phyloP scores from a whole-genome alignment of 495 filamentous ascomycete species.

The Staphylotrichum longicolle region DNA sequence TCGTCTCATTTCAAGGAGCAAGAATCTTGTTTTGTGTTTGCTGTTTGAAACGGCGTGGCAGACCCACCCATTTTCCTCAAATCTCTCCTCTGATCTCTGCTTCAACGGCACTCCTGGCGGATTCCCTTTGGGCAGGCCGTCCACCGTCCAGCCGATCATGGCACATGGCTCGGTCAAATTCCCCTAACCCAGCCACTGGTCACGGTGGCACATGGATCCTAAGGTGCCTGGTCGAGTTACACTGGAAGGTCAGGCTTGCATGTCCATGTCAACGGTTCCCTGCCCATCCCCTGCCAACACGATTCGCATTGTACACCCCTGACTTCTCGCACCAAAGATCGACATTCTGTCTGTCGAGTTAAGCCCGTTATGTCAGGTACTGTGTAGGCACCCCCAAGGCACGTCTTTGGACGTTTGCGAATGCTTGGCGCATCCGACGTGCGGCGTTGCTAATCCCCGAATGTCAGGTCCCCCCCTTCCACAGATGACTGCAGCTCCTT shows the following conservation, averaged over 20 bases:
- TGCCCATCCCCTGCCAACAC: not conserved
- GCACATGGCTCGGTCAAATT: too few relatives aligned
- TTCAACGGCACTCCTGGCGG: too few relatives aligned
- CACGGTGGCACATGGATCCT: too few relatives aligned
- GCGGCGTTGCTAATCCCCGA: conserved; percentile 14
- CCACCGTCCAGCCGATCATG: too few relatives aligned
- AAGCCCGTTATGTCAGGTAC: conserved; percentile 21
- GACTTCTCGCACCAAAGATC: conserved; percentile 6
- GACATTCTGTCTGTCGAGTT: conserved; percentile 6
- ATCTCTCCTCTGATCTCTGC: too few relatives aligned
- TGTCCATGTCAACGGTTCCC: not conserved
- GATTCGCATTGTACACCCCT: not conserved
- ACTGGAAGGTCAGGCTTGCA: not conserved
- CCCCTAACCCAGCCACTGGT: too few relatives aligned
- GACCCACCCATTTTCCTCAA: too few relatives aligned
- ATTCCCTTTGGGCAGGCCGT: too few relatives aligned
- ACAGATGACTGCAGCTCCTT: not conserved
- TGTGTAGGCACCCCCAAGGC: not conserved
- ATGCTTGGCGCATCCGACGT: conserved; percentile 19
- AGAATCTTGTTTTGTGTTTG: too few relatives aligned
- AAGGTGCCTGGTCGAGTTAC: not conserved
- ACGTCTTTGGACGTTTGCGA: not conserved
- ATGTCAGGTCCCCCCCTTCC: conserved; percentile 19
- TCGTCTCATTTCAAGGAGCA: too few relatives aligned
- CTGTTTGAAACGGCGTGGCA: too few relatives aligned